Evolutionary conservation across 2,329 filamentous ascomycete species (phyloP), one percentile per base, ranked within the genome.

Genomic region (Fusarium falciforme): DNA sequence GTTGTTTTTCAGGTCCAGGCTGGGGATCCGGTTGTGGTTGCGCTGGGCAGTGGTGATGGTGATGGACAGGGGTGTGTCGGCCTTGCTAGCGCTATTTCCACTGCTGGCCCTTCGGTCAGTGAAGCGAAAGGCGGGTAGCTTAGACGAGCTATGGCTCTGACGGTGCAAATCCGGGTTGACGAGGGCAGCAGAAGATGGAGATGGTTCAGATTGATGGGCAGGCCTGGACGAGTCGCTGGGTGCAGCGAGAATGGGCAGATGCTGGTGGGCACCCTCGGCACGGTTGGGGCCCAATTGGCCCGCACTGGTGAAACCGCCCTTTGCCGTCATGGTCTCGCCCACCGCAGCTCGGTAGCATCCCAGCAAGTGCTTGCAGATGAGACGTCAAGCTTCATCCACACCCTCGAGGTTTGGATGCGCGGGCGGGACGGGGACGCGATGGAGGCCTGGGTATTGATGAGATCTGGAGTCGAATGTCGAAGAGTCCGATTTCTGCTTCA

Each of bases 91-190:
- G 76, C 74, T 72, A 68, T 67, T 71, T 77, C 64, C 66, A 74
- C 67, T 68, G 55, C 59, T 76, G 69, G 67, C 83, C 65, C 81
- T 82, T 64, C 86, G 81, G 80, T 89, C 87, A 73, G 84, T 85
- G 77, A 88, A 88, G 67, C 88, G 88, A 79, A 87, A 89, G 25
- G 87, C 84, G 31, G 88, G 88, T 73, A 89, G 81, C 76, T 89
- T 89, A 70, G 88, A 89, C 42, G 87, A 86, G 77, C 85, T 89
- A 79, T 89, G 85, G 78, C 79, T 87, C 73, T 87, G 86, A 64
- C 88, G 87, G 79, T 89, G 88, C 52, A 81, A 79, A 75, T 89
- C 86, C 62, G 79, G 71, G 66, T 70, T 75, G 61, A 72, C 65
- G 57, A 72, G 54, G 31, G 20, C 64, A 40, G 68, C 64, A 40